Conservation (phyloP, 306 rosid species). For the Dryas drummondii region DNA sequence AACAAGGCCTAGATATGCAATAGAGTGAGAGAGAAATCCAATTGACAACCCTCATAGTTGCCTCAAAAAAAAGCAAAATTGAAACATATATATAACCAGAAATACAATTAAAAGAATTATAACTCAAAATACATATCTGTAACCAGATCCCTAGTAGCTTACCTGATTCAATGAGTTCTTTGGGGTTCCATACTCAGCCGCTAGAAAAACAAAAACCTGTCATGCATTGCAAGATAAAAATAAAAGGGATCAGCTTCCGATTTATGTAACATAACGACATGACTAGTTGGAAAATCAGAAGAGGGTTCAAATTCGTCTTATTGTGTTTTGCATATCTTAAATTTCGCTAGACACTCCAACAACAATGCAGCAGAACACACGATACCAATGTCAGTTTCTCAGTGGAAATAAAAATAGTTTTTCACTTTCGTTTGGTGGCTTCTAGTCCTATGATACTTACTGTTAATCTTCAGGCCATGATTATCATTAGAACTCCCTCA, state of each 20-base stretch:
- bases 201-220: conserved; percentile 81
- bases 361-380: neutral
- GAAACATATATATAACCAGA: neutral
- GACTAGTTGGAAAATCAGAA: neutral
- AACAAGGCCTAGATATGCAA: neutral
- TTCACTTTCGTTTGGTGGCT: neutral
- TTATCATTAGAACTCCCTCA: neutral
- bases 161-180: conserved; percentile 79
- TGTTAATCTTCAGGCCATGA: neutral
- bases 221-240: conserved; percentile 20
- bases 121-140: conserved; percentile 16
- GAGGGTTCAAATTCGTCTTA: neutral
- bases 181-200: conserved; percentile 81
- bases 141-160: conserved; percentile 7
- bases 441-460: neutral
- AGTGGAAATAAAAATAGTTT: neutral
- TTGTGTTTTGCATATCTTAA: neutral
- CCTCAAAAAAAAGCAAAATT: neutral
- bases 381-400: neutral
- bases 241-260: conserved; percentile 5
- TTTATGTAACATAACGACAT: neutral
- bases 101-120: conserved; percentile 2
- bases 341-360: neutral
- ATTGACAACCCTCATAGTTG: neutral
- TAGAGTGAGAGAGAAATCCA: neutral